Conservation (phyloP, 78 protist species). For the Dictyostelium brefeldianum region DNA sequence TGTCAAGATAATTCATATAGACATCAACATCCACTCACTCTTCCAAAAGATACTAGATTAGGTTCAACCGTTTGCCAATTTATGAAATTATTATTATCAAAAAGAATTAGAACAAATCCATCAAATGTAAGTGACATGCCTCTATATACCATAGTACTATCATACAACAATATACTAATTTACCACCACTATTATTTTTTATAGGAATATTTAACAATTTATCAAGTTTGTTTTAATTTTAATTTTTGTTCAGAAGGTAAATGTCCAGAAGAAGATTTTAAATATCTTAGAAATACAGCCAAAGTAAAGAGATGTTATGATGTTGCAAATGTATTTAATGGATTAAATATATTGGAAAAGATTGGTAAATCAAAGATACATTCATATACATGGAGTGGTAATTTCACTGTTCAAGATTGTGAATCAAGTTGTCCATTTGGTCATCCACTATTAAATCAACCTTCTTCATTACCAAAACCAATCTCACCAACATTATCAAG, state of each 20-base stretch:
- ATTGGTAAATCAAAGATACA: slow-evolving; percentile 5
- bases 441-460: neutral
- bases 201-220: neutral
- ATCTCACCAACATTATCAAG: neutral
- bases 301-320: slow-evolving; percentile 15
- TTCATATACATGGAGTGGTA: neutral
- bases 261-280: neutral
- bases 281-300: neutral
- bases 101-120: slow-evolving; percentile 18
- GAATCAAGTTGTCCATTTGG: slow-evolving; percentile 3
- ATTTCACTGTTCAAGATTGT: neutral
- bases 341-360: neutral
- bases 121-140: neutral
- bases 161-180: no score
- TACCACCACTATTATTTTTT: no score
- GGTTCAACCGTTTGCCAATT: slow-evolving; percentile 6
- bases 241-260: slow-evolving; percentile 10
- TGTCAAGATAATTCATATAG: neutral
- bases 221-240: slow-evolving; percentile 12
- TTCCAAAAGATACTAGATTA: neutral
- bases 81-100: slow-evolving; percentile 12
- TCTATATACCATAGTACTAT: no score
- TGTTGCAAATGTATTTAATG: slow-evolving; percentile 14
- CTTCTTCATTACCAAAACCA: neutral
- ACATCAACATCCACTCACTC: neutral